Conservation (phyloP, 2,329 filamentous ascomycete genomes). For the Penicillium hesseltinei region DNA sequence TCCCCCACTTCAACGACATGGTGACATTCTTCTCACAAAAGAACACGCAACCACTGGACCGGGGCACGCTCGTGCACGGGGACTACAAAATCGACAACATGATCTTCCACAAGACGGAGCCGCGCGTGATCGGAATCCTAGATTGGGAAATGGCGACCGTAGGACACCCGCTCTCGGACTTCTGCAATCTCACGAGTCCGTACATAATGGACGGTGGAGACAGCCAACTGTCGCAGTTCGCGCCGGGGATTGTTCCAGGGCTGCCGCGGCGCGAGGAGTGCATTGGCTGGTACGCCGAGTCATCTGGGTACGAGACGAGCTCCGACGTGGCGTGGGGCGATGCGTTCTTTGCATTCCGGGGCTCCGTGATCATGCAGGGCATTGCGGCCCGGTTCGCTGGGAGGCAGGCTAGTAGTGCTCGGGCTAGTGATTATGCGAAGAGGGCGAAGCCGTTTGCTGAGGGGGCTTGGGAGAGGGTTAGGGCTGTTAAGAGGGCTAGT, state of each 20-base stretch:
- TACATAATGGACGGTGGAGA: conserved; percentile 38
- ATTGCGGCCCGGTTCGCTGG: conserved; percentile 85
- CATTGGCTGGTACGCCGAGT: conserved; percentile 64
- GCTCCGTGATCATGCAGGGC: conserved; percentile 72
- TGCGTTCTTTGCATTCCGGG: conserved; percentile 61
- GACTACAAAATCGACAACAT: conserved; percentile 96
- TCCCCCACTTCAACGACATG: conserved; percentile 81
- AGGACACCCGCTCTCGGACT: conserved; percentile 89
- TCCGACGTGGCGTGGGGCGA: conserved; percentile 61
- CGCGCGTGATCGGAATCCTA: conserved; percentile 84
- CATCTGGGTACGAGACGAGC: conserved; percentile 68
- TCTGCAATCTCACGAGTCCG: conserved; percentile 68
- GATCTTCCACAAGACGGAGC: conserved; percentile 84
- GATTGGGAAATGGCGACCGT: conserved; percentile 99
- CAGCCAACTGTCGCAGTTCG: conserved; percentile 52
- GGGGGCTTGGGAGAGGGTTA: conserved; percentile 73
- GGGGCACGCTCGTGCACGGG: conserved; percentile 79
- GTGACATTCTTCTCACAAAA: conserved; percentile 73
- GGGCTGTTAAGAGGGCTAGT: conserved; percentile 45
- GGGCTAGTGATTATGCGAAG: conserved; percentile 69
- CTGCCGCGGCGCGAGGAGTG: conserved; percentile 61
- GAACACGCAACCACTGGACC: conserved; percentile 69
- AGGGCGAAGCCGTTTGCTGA: conserved; percentile 71
- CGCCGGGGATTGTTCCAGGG: conserved; percentile 63
- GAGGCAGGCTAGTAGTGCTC: conserved; percentile 83